These are phyloP conservation scores for Trypanosoma scelopori DNA, from an alignment of 208 protist species.

Conservation along the genomic window DNA sequence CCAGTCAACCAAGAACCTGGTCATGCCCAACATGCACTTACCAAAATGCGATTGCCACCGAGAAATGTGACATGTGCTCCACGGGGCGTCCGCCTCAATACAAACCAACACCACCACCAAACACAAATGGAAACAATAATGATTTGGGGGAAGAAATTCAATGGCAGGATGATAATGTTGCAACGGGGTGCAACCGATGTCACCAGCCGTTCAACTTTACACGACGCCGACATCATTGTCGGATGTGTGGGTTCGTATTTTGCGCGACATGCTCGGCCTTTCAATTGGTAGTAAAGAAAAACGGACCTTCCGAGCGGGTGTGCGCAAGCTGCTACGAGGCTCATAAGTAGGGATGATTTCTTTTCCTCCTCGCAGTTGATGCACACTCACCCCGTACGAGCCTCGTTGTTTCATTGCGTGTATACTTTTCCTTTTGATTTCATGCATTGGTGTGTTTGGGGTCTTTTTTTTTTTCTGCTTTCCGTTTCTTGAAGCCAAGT, in stretches of 20 bases:
- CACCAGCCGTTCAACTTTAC: conserved; percentile 66
- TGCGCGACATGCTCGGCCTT: conserved; percentile 71
- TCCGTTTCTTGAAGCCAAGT: no score
- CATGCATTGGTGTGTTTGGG: no score
- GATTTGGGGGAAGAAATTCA: conserved; percentile 63
- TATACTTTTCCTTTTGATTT: no score
- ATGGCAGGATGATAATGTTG: conserved; percentile 82
- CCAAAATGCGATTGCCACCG: conserved; percentile 43
- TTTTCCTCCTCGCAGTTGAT: not conserved
- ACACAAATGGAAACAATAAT: conserved; percentile 31
- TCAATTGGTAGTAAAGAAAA: conserved; percentile 44
- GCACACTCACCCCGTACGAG: conserved; percentile 9
- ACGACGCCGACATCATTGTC: conserved; percentile 77
- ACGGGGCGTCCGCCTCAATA: conserved; percentile 43
- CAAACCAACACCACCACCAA: conserved; percentile 17
- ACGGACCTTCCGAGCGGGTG: conserved; percentile 43
- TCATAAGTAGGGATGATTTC: conserved; percentile 11
- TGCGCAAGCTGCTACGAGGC: conserved; percentile 64
- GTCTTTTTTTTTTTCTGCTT: no score
- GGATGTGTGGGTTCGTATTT: conserved; percentile 84
- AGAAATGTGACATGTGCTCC: conserved; percentile 79
- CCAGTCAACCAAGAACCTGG: conserved; percentile 31
- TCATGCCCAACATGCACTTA: conserved; percentile 73
- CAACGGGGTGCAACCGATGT: conserved; percentile 72
- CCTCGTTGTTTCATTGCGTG: no score